Evolutionary conservation across 371 early-diverging fungal genomes (phyloP).

Genomic region (Nematocida parisii): DNA sequence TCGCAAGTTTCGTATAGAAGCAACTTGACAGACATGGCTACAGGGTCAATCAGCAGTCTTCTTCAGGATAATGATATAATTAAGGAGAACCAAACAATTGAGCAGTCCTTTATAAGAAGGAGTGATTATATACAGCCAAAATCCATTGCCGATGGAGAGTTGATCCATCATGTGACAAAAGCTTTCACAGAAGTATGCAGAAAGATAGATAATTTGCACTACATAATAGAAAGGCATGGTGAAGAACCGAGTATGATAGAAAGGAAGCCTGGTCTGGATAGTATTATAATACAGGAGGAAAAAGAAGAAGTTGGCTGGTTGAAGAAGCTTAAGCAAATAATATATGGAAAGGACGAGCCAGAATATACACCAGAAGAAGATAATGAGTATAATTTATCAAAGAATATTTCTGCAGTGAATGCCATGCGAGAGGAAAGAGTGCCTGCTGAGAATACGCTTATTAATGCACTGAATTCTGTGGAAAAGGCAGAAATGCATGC

Average conservation of each 20-base stretch:
- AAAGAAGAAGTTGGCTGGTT: constrained; percentile 46
- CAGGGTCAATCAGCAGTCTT: constrained; percentile 10
- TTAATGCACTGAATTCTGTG: not conserved
- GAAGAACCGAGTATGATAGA: not conserved
- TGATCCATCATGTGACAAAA: constrained; percentile 15
- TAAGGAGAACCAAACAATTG: constrained; percentile 4
- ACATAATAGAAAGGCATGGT: not conserved
- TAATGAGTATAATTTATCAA: not conserved
- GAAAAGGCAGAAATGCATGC: constrained; percentile 5
- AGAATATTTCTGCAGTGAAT: not conserved
- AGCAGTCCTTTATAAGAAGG: not conserved
- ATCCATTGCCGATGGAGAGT: not conserved
- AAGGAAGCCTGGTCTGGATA: constrained; percentile 31
- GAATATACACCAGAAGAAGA: not conserved
- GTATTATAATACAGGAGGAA: constrained; percentile 31
- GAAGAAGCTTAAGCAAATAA: constrained; percentile 25
- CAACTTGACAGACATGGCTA: constrained; percentile 20
- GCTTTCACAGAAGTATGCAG: constrained; percentile 36
- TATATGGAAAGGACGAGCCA: constrained; percentile 19
- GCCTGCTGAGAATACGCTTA: not conserved
- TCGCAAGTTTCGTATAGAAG: constrained; percentile 4
- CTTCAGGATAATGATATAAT: not conserved
- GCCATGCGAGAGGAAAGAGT: not conserved
- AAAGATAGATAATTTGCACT: constrained; percentile 38
- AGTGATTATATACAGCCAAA: not conserved